Conservation (phyloP, 257 asterid species). For the Prunella vulgaris region DNA sequence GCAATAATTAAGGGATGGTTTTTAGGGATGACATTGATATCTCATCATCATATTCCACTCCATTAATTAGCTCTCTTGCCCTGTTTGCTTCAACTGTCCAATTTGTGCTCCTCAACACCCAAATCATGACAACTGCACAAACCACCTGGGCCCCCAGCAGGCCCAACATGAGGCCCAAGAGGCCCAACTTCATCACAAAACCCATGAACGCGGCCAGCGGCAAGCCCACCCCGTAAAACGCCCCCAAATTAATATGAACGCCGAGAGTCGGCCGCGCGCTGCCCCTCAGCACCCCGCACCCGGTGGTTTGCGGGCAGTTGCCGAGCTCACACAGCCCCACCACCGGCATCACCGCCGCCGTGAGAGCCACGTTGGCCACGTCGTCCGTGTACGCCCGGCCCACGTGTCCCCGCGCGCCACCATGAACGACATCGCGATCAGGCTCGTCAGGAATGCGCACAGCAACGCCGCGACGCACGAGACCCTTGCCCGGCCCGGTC, state of each 20-base stretch:
- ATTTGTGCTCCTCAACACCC: conserved; percentile 40
- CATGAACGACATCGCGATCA: conserved; percentile 36
- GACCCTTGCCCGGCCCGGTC: conserved; percentile 40
- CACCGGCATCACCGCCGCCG: conserved; percentile 49
- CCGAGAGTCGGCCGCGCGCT: conserved; percentile 54
- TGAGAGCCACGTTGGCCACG: conserved; percentile 28
- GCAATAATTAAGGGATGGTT: background rate
- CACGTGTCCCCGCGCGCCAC: conserved; percentile 23
- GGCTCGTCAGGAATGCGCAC: conserved; percentile 39
- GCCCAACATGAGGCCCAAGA: conserved; percentile 56
- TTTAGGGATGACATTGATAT: background rate
- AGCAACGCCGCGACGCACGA: conserved; percentile 31
- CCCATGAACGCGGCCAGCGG: conserved; percentile 51
- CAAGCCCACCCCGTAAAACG: conserved; percentile 59
- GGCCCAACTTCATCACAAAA: conserved; percentile 42
- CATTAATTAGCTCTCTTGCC: conserved; percentile 37
- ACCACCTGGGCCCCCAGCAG: conserved; percentile 49
- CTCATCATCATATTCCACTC: background rate
- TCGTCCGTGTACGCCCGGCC: conserved; percentile 50
- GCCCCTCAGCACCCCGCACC: conserved; percentile 71
- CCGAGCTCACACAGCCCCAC: conserved; percentile 75
- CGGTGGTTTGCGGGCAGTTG: conserved; percentile 66
- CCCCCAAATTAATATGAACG: conserved; percentile 46
- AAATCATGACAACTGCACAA: conserved; percentile 37
- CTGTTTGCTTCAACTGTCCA: conserved; percentile 43